Conservation (phyloP, 805 yeast genomes). For the Naumovozyma dairenensis region DNA sequence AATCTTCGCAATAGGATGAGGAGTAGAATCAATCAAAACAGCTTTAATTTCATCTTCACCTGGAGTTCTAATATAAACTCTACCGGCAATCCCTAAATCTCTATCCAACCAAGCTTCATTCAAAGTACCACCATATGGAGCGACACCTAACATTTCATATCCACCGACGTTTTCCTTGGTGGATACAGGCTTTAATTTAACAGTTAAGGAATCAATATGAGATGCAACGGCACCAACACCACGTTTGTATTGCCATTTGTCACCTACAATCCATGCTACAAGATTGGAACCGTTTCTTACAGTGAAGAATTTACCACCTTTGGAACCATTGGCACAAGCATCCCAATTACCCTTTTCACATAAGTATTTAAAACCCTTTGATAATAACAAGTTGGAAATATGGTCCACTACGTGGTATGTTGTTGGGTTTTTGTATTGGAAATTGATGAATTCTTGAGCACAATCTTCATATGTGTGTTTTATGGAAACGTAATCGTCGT, state of each 20-base stretch:
- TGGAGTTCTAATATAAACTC: conserved; percentile 44
- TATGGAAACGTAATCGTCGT: conserved; percentile 1
- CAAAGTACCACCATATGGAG: conserved; percentile 73
- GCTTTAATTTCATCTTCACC: conserved; percentile 30
- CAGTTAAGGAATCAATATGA: conserved; percentile 68
- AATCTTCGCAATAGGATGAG: conserved; percentile 66
- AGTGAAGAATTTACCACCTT: conserved; percentile 54
- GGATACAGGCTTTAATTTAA: conserved; percentile 63
- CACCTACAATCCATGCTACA: conserved; percentile 62
- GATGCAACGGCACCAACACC: conserved; percentile 65
- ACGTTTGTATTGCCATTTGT: conserved; percentile 49
- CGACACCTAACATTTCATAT: conserved; percentile 69
- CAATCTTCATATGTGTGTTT: conserved; percentile 14
- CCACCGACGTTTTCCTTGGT: conserved; percentile 56
- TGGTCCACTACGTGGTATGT: conserved; percentile 58
- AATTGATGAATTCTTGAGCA: conserved; percentile 51
- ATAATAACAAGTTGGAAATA: conserved; percentile 39
- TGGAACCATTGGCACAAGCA: conserved; percentile 7
- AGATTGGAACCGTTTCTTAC: conserved; percentile 59
- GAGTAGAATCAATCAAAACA: conserved; percentile 46
- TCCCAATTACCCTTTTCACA: conserved; percentile 45
- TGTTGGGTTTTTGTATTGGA: conserved; percentile 66
- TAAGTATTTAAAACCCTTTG: conserved; percentile 54
- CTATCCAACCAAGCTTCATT: conserved; percentile 69
- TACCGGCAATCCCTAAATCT: conserved; percentile 78